A percentile compares a stretch with the other conserved stretches of the same genome.
These are phyloP conservation scores for Fomitopsis betulina DNA, from an alignment of 1,284 basidiomycete species.

Conservation along the genomic window DNA sequence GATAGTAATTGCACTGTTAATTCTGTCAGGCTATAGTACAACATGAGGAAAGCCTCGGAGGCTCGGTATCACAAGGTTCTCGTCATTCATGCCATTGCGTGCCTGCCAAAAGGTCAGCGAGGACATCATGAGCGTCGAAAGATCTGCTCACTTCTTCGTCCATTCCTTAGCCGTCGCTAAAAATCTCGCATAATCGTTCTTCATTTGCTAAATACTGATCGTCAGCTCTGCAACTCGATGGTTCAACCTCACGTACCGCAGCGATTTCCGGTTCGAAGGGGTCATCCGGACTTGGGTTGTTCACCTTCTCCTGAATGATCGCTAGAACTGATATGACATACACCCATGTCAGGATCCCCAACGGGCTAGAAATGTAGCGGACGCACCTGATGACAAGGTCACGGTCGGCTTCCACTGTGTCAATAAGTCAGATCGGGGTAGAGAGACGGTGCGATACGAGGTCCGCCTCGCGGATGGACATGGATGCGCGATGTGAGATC, in stretches of 20 bases:
- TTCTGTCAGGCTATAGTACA: no score
- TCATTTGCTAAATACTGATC: conserved; percentile 47
- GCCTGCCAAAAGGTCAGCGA: conserved; percentile 4
- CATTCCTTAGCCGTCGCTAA: conserved; percentile 70
- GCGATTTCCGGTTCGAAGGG: conserved; percentile 86
- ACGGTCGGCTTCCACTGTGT: conserved; percentile 87
- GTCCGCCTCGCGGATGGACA: background rate
- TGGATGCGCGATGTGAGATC: background rate
- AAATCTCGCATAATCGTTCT: conserved; percentile 70
- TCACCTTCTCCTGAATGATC: conserved; percentile 81
- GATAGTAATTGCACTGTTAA: no score
- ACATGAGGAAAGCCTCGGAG: no score
- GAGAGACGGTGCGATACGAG: background rate
- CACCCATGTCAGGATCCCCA: background rate
- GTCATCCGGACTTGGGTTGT: conserved; percentile 86
- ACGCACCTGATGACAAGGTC: conserved; percentile 64
- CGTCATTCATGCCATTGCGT: conserved; percentile 9
- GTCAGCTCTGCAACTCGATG: background rate
- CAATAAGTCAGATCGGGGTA: background rate
- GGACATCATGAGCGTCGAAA: background rate
- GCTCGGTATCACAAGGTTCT: no score
- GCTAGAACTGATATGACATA: conserved; percentile 54
- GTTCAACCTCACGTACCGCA: conserved; percentile 41
- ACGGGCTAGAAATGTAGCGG: background rate
- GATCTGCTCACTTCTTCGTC: conserved; percentile 64